phyloP scores from a whole-genome alignment of 208 protist genomes.

The Tritrichomonas foetus region DNA sequence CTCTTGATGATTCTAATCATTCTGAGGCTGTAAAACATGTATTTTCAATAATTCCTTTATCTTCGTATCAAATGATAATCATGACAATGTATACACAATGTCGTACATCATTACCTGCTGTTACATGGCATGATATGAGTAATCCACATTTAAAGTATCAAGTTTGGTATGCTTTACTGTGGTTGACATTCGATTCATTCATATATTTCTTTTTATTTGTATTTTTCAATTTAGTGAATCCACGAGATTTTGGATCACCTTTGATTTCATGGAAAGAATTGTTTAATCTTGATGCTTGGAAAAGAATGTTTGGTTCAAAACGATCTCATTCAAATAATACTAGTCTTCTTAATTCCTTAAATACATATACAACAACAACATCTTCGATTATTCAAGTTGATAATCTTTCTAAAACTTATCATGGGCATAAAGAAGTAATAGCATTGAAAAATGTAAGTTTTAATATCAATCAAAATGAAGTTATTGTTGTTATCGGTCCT shows the following conservation, averaged over 20 bases:
- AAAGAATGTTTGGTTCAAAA: too few relatives aligned
- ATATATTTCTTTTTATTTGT: neutral
- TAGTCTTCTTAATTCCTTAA: too few relatives aligned
- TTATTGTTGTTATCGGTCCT: neutral
- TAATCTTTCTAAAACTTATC: neutral
- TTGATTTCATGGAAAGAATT: neutral
- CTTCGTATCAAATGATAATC: neutral
- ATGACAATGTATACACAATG: neutral
- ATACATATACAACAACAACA: too few relatives aligned
- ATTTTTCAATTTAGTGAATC: neutral
- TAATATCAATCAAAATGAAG: too few relatives aligned
- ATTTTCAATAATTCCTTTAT: neutral
- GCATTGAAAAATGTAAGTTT: neutral
- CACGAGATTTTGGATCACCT: neutral
- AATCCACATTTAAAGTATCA: neutral
- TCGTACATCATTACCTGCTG: neutral
- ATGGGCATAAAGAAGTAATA: neutral
- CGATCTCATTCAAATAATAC: too few relatives aligned
- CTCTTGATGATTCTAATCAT: neutral
- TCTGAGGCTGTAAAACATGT: neutral
- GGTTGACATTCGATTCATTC: neutral
- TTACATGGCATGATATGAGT: neutral
- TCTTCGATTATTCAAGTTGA: neutral
- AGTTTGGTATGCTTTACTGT: neutral
- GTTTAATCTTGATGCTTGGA: neutral